These are phyloP conservation scores for Trametes villosa DNA, from an alignment of 768 basidiomycete genomes.

Conservation along the genomic window DNA sequence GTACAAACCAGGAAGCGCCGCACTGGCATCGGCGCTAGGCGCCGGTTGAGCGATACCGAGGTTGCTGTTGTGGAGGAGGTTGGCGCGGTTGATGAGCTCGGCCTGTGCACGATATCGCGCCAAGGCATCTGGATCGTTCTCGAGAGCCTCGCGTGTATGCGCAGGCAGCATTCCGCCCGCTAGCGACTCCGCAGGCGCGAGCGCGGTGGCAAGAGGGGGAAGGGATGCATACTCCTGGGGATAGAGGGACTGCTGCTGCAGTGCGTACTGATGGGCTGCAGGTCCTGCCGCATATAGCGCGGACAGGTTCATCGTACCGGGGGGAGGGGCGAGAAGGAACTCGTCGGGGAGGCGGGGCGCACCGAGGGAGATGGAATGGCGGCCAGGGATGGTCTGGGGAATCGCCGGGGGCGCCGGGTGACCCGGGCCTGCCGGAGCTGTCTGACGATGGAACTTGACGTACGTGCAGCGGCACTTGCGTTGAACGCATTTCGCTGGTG, in stretches of 20 bases:
- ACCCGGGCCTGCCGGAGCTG: constrained; percentile 76
- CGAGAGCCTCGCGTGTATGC: constrained; percentile 9
- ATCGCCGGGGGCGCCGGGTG: constrained; percentile 46
- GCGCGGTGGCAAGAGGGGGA: constrained; percentile 19
- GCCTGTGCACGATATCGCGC: constrained; percentile 52
- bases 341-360: constrained; percentile 43
- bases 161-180: constrained; percentile 2
- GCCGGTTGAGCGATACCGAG: constrained; percentile 16
- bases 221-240: constrained; percentile 30
- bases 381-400: constrained; percentile 31
- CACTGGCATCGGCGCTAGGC: constrained; percentile 13
- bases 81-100: constrained; percentile 46
- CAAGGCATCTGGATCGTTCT: constrained; percentile 41
- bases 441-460: constrained; percentile 83
- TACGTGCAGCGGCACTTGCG: constrained; percentile 78
- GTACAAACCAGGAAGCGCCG: constrained; percentile 19
- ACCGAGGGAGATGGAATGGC: constrained; percentile 25
- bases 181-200: constrained; percentile 5
- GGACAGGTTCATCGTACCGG: constrained; percentile 34
- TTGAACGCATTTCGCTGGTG: constrained; percentile 72
- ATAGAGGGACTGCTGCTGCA: constrained; percentile 38
- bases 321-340: constrained; percentile 46
- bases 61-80: constrained; percentile 31
- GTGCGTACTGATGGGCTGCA: constrained; percentile 27
- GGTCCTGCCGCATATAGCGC: constrained; percentile 34